These are phyloP conservation scores for Fraxinus quadrangulata DNA, from an alignment of 257 asterid species.

Conservation along the genomic window DNA sequence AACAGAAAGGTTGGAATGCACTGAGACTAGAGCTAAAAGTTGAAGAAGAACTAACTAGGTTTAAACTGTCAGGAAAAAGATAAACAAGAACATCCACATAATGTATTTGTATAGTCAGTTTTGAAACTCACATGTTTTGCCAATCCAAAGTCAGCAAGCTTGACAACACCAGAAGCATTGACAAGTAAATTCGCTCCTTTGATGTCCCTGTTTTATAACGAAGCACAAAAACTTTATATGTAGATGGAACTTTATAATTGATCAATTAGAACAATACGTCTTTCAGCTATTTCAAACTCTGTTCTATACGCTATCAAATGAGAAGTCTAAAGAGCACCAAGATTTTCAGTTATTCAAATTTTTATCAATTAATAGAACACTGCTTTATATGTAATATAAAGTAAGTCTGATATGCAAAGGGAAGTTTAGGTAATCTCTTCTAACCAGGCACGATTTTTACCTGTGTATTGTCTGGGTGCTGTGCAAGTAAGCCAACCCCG, in stretches of 20 bases:
- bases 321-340: not conserved
- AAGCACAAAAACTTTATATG: constrained; percentile 20
- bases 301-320: constrained; percentile 8
- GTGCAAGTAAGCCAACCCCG: constrained; percentile 87
- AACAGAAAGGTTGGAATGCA: not conserved
- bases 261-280: constrained; percentile 4
- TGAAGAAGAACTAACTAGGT: not conserved
- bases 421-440: not conserved
- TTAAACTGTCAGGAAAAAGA: not conserved
- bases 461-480: constrained; percentile 80
- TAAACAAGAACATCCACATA: constrained; percentile 2
- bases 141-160: constrained; percentile 91
- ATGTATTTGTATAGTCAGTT: constrained; percentile 14
- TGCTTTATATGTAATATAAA: not conserved
- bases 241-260: constrained; percentile 19
- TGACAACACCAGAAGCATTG: constrained; percentile 77
- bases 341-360: not conserved
- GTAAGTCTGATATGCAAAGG: not conserved
- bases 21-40: constrained; percentile 7
- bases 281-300: not conserved
- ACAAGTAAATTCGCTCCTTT: constrained; percentile 95
- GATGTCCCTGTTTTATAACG: constrained; percentile 62
- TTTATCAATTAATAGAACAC: not conserved
- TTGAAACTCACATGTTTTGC: constrained; percentile 79
- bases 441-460: constrained; percentile 29